phyloP scores from a whole-genome alignment of 1,284 basidiomycete species.

The Trametes hirsuta region DNA sequence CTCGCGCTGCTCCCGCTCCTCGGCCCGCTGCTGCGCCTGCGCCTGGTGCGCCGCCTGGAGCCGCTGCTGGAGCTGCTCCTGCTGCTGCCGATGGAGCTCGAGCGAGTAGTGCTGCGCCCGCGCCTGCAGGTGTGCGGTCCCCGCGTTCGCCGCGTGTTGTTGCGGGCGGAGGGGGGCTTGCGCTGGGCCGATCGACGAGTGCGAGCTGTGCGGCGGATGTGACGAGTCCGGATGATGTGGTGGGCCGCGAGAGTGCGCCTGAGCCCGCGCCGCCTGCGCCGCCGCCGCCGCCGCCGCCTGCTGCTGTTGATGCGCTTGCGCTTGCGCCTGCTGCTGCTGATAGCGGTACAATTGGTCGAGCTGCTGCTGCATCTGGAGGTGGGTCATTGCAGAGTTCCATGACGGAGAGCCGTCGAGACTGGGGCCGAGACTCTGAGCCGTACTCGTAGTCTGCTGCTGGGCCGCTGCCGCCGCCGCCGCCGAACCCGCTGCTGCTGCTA shows the following conservation, averaged over 20 bases:
- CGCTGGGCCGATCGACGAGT: conserved; percentile 44
- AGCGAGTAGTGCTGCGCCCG: conserved; percentile 42
- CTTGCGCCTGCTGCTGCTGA: conserved; percentile 28
- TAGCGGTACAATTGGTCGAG: conserved; percentile 35
- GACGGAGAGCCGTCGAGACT: conserved; percentile 77
- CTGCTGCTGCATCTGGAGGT: conserved; percentile 36
- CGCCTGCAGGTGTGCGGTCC: conserved; percentile 24
- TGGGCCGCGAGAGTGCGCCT: conserved; percentile 46
- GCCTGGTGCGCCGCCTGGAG: conserved; percentile 5
- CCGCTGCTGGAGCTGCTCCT: conserved; percentile 40
- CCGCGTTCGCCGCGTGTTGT: conserved; percentile 21
- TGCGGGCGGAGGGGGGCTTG: conserved; percentile 30
- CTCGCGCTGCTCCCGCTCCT: conserved; percentile 29
- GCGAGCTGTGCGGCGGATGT: conserved; percentile 49
- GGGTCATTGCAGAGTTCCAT: conserved; percentile 83
- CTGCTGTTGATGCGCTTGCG: conserved; percentile 5
- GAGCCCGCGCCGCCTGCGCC: conserved; percentile 9
- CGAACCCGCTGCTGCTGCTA: conserved; percentile 34
- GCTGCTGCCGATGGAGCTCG: conserved; percentile 47
- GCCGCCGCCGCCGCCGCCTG: conserved; percentile 13
- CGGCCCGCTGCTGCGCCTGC: conserved; percentile 25
- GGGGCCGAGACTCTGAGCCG: conserved; percentile 69
- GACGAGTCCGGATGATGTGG: conserved; percentile 53
- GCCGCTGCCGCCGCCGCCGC: conserved; percentile 17
- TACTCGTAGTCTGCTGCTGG: conserved; percentile 51